Evolutionary conservation across 139 green algal genomes (phyloP).

Genomic region (Tetraselmis chui): DNA sequence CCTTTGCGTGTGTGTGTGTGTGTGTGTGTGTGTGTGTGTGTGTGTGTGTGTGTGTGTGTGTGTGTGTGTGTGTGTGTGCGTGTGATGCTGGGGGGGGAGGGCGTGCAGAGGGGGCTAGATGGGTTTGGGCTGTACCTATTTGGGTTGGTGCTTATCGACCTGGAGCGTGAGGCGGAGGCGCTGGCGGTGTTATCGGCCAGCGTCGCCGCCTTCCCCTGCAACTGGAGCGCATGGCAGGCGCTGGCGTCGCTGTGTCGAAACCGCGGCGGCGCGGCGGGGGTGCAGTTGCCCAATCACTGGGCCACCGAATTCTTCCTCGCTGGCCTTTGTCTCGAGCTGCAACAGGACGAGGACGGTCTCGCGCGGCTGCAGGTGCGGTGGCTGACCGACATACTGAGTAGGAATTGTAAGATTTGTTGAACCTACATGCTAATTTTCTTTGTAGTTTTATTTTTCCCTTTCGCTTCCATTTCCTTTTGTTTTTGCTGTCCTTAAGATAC

Average conservation of each 20-base stretch:
- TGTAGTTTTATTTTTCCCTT: too few relatives aligned
- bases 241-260: constrained; percentile 49
- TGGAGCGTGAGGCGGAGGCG: constrained; percentile 32
- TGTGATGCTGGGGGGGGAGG: constrained; percentile 2
- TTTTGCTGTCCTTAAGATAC: too few relatives aligned
- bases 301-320: constrained; percentile 70
- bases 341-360: constrained; percentile 77
- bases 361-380: constrained; percentile 44
- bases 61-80: too few relatives aligned
- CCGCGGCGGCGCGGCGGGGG: constrained; percentile 4
- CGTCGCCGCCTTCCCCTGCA: constrained; percentile 68
- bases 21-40: too few relatives aligned
- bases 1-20: too few relatives aligned
- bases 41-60: too few relatives aligned
- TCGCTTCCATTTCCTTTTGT: too few relatives aligned
- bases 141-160: constrained; percentile 66
- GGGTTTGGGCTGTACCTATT: constrained; percentile 64
- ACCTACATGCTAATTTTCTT: too few relatives aligned
- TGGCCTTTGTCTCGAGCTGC: constrained; percentile 55
- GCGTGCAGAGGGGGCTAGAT: constrained; percentile 32
- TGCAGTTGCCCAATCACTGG: constrained; percentile 68
- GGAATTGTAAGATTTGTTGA: too few relatives aligned
- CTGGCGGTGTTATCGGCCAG: constrained; percentile 34
- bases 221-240: constrained; percentile 87
- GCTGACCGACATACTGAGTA: too few relatives aligned